These are phyloP conservation scores for Umbilicaria muhlenbergii DNA, from an alignment of 495 filamentous ascomycete species.

Conservation along the genomic window DNA sequence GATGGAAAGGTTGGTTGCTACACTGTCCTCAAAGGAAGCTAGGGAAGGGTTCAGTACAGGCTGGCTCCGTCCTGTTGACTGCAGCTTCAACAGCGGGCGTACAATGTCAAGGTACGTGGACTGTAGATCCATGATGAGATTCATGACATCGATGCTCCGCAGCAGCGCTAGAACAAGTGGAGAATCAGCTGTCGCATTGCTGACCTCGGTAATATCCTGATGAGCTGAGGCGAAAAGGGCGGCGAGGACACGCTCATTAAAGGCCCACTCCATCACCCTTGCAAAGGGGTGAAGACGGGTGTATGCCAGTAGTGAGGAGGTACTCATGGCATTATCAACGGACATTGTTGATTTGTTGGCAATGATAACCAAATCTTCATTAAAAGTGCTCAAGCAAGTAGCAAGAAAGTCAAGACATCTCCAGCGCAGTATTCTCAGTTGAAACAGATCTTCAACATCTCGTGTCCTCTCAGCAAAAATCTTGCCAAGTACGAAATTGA, in stretches of 20 bases:
- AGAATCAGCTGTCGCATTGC: slow-evolving; percentile 50
- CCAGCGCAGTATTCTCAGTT: slow-evolving; percentile 53
- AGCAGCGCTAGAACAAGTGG: slow-evolving; percentile 59
- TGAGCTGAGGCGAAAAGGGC: slow-evolving; percentile 62
- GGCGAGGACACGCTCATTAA: slow-evolving; percentile 75
- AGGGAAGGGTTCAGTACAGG: slow-evolving; percentile 56
- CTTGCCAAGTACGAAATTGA: slow-evolving; percentile 73
- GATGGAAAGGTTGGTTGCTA: slow-evolving; percentile 62
- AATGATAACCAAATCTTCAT: slow-evolving; percentile 76
- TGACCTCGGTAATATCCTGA: slow-evolving; percentile 51
- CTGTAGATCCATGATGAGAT: slow-evolving; percentile 67
- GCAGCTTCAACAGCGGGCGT: slow-evolving; percentile 53
- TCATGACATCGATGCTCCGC: slow-evolving; percentile 64
- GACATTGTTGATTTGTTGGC: slow-evolving; percentile 56
- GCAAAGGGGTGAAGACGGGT: slow-evolving; percentile 79
- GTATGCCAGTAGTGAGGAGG: slow-evolving; percentile 59
- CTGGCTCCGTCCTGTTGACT: slow-evolving; percentile 25
- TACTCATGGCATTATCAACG: slow-evolving; percentile 55
- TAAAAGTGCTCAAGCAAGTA: slow-evolving; percentile 65
- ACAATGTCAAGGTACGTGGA: slow-evolving; percentile 83
- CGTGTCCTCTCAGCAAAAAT: slow-evolving; percentile 47
- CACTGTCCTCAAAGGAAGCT: slow-evolving; percentile 77
- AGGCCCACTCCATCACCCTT: slow-evolving; percentile 92
- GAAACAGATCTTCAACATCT: slow-evolving; percentile 42
- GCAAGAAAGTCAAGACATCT: slow-evolving; percentile 67